phyloP scores from a whole-genome alignment of 2,329 filamentous ascomycete species.

The Ophiocordyceps australis region DNA sequence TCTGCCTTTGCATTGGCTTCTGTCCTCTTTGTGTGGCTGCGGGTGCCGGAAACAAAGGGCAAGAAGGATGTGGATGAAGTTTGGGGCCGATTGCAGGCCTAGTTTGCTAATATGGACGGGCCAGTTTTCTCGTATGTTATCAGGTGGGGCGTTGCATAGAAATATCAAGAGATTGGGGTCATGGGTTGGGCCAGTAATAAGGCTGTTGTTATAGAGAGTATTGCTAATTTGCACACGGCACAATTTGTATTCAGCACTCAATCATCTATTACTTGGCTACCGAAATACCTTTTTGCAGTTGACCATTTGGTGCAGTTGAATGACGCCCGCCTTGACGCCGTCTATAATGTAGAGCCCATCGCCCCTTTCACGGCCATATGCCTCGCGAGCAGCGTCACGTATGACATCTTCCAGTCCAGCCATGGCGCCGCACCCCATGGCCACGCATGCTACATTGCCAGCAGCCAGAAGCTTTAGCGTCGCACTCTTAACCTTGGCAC shows the following conservation, averaged over 20 bases:
- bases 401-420: slow-evolving; percentile 67
- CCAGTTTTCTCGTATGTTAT: too few relatives aligned
- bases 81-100: slow-evolving; percentile 76
- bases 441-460: slow-evolving; percentile 45
- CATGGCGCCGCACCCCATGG: slow-evolving; percentile 86
- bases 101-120: too few relatives aligned
- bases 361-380: slow-evolving; percentile 8
- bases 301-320: slow-evolving; percentile 38
- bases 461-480: slow-evolving; percentile 44
- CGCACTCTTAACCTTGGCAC: slow-evolving; percentile 47
- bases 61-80: slow-evolving; percentile 75
- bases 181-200: too few relatives aligned
- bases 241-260: too few relatives aligned
- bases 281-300: too few relatives aligned
- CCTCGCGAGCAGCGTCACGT: slow-evolving; percentile 44
- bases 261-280: too few relatives aligned
- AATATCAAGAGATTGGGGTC: too few relatives aligned
- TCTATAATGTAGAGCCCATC: slow-evolving; percentile 45
- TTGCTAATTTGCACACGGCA: too few relatives aligned
- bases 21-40: slow-evolving; percentile 51
- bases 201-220: too few relatives aligned
- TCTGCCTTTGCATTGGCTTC: slow-evolving; percentile 52
- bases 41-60: slow-evolving; percentile 76
- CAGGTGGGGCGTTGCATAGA: too few relatives aligned
- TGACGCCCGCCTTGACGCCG: slow-evolving; percentile 54